Evolutionary conservation across 352 stramenopile species (phyloP).

Genomic region (Aphanomyces stellatus): DNA sequence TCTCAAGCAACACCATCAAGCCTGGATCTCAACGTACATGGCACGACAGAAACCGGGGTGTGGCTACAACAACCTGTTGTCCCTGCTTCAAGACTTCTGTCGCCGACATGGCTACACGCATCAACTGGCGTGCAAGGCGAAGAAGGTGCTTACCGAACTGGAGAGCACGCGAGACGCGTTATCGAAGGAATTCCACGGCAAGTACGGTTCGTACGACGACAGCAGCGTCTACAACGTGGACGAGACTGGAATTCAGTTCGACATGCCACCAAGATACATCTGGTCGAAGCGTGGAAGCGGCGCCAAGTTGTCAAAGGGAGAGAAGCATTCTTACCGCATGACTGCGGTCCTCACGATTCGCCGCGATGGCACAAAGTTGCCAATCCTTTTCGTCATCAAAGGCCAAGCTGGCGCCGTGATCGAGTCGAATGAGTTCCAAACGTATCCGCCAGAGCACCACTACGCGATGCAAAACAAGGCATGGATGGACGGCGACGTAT

Average conservation of each 20-base stretch:
- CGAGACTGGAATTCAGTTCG: constrained; percentile 19
- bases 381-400: constrained; percentile 23
- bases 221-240: constrained; percentile 14
- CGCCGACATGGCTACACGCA: neutral
- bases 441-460: constrained; percentile 12
- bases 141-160: neutral
- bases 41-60: neutral
- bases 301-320: neutral
- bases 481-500: constrained; percentile 21
- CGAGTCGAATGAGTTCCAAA: constrained; percentile 11
- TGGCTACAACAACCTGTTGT: neutral
- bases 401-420: constrained; percentile 16
- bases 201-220: neutral
- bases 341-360: constrained; percentile 20
- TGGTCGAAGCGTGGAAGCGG: constrained; percentile 18
- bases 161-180: neutral
- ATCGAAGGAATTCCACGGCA: neutral
- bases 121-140: neutral
- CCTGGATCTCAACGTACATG: neutral
- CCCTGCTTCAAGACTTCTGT: neutral
- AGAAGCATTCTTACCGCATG: constrained; percentile 20
- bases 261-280: constrained; percentile 10
- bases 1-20: too few species aligned
- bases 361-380: constrained; percentile 22
- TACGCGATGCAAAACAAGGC: constrained; percentile 23